Conservation (phyloP, 2,329 filamentous ascomycete species). For the Pseudocercospora ulei region DNA sequence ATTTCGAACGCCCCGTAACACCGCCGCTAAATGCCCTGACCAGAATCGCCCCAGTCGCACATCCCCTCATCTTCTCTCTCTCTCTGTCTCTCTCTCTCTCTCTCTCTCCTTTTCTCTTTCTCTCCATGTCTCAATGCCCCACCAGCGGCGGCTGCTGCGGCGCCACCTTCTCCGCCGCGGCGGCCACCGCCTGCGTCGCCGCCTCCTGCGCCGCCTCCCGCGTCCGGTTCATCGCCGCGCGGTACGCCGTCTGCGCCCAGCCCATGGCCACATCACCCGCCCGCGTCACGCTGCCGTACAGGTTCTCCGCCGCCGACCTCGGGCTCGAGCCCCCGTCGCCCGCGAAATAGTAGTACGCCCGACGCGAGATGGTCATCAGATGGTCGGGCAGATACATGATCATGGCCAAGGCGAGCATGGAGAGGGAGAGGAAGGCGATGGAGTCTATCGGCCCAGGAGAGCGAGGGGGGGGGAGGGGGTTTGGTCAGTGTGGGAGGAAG, state of each 20-base stretch:
- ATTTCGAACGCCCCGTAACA: slow-evolving; percentile 2
- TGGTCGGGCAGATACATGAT: slow-evolving; percentile 92
- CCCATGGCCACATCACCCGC: slow-evolving; percentile 23
- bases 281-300: slow-evolving; percentile 20
- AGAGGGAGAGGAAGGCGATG: slow-evolving; percentile 78
- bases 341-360: slow-evolving; percentile 89
- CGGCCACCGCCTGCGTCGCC: slow-evolving; percentile 18
- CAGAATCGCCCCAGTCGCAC: not conserved
- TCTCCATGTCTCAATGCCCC: slow-evolving; percentile 4
- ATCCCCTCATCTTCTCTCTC: too few species aligned
- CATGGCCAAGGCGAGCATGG: slow-evolving; percentile 74
- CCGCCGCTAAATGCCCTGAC: slow-evolving; percentile 1
- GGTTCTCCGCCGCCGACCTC: slow-evolving; percentile 18
- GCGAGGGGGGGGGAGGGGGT: slow-evolving; percentile 6
- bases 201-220: slow-evolving; percentile 20
- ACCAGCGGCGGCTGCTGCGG: slow-evolving; percentile 8
- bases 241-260: slow-evolving; percentile 23
- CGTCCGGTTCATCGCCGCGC: slow-evolving; percentile 22
- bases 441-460: slow-evolving; percentile 54
- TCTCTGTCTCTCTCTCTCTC: too few species aligned
- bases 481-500: slow-evolving; percentile 6
- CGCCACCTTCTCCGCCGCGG: slow-evolving; percentile 1
- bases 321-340: slow-evolving; percentile 49
- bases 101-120: too few species aligned
- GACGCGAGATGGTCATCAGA: slow-evolving; percentile 67